phyloP scores from a whole-genome alignment of 148 eudicot species.

The Vaccinium myrtillus region DNA sequence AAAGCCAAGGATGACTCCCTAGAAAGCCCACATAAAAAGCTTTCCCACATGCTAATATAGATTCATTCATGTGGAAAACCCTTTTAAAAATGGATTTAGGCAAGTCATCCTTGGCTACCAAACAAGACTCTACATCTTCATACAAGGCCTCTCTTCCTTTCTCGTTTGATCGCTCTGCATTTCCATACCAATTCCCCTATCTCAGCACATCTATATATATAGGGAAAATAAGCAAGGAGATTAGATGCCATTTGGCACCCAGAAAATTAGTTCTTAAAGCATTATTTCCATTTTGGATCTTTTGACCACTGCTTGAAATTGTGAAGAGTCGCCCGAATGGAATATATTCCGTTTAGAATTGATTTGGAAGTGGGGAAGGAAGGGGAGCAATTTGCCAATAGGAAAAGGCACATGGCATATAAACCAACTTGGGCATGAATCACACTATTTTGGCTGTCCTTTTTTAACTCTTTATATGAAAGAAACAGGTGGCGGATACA shows the following conservation, averaged over 20 bases:
- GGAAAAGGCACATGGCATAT: background rate
- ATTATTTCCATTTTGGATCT: background rate
- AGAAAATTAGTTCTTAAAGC: background rate
- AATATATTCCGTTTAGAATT: background rate
- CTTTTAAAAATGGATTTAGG: constrained; percentile 6
- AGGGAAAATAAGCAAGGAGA: background rate
- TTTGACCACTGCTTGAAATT: background rate
- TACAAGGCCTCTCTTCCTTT: constrained; percentile 17
- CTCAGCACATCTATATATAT: background rate
- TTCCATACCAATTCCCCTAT: background rate
- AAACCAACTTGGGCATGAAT: background rate
- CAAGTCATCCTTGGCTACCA: constrained; percentile 26
- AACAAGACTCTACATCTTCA: constrained; percentile 16
- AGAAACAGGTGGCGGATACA: too few relatives aligned
- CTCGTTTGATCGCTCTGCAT: background rate
- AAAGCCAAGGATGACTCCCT: constrained; percentile 7
- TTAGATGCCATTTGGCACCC: background rate
- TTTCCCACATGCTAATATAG: background rate
- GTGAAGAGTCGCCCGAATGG: background rate
- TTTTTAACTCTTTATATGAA: background rate
- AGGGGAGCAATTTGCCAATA: background rate
- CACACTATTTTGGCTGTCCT: background rate
- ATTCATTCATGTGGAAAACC: background rate
- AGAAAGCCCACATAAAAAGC: background rate
- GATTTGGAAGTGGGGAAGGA: background rate